Base-by-base conservation (phyloP, 2,329 filamentous ascomycete genomes). In the Cyphellophora attinorum region DNA sequence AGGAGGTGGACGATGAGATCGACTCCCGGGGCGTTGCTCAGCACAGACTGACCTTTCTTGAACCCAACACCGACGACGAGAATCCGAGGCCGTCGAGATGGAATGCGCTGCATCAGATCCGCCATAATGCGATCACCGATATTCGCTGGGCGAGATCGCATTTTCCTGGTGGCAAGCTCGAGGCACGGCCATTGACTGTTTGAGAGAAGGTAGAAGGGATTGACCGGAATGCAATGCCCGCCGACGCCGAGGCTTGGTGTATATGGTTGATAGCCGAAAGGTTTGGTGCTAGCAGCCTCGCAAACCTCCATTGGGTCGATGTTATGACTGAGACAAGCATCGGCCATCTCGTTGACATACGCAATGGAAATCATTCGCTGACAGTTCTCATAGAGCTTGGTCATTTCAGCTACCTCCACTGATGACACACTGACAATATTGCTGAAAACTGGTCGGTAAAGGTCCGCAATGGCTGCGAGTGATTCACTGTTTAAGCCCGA, bases 321-420 rank as follows among this genome's bases (percentile, higher is more conserved):
- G 32, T 37, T 37, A 21, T 37, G 15, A 8, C n/a, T 35, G 13
- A 33, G 23, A 35, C 42, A 45, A 8, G 42, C 31, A 27, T 45
- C 42, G 32, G 33, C 37, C 19, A 45, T 37, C 27, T 45, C 42
- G 19, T 45, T 45, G 33, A 37, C 39, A 34, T 45, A 45, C 10
- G 39, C 40, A 27, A 45, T 45, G 29, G 39, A 39, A 34, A 45
- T 34, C 42, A 45, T 42, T 5, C 42, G 36, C 12, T 45, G 38
- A 30, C 42, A 45, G 29, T 45, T 45, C 27, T 45, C 42, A 31
- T 42, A 45, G 3, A 45, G 31, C 21, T 45, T 45, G 16, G 39
- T 42, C 39, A 45, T 42, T 29, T 45, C 42, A 10, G 42, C 42
- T 8, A 45, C 40, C 17, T 45, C 42, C 6, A 39, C 39, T 11